Conservation (phyloP, 2,329 filamentous ascomycete species). For the Aspergillus pseudoglaucus region DNA sequence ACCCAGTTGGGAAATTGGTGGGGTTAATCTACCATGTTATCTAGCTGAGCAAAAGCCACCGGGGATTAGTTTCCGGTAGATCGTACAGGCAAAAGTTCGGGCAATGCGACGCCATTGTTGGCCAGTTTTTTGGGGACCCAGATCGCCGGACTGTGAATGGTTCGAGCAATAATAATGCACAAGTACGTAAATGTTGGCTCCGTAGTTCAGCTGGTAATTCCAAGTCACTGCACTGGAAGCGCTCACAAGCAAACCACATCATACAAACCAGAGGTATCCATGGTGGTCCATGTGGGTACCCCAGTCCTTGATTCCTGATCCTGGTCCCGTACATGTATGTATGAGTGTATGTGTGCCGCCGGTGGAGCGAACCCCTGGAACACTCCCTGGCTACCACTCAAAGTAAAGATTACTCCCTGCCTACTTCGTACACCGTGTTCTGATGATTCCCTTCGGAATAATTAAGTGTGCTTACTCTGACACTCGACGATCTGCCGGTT, state of each 20-base stretch:
- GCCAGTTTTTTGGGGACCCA: not conserved
- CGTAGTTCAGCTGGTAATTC: too few species aligned
- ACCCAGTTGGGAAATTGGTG: not conserved
- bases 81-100: slow-evolving; percentile 7
- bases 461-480: not conserved
- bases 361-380: slow-evolving; percentile 7
- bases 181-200: too few species aligned
- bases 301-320: not conserved
- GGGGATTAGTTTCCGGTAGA: slow-evolving; percentile 18
- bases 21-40: not conserved
- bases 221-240: too few species aligned
- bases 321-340: slow-evolving; percentile 1
- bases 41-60: slow-evolving; percentile 12
- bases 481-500: not conserved
- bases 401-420: not conserved
- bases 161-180: slow-evolving; percentile 3
- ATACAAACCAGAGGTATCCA: too few species aligned
- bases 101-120: not conserved
- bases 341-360: too few species aligned
- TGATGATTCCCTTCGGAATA: not conserved
- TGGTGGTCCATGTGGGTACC: too few species aligned
- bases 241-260: too few species aligned
- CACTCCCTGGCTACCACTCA: not conserved
- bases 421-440: not conserved
- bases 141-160: slow-evolving; percentile 5